These are phyloP conservation scores for Neckera pumila DNA, from an alignment of 225 moss, liverwort and hornwort species.

Conservation along the genomic window DNA sequence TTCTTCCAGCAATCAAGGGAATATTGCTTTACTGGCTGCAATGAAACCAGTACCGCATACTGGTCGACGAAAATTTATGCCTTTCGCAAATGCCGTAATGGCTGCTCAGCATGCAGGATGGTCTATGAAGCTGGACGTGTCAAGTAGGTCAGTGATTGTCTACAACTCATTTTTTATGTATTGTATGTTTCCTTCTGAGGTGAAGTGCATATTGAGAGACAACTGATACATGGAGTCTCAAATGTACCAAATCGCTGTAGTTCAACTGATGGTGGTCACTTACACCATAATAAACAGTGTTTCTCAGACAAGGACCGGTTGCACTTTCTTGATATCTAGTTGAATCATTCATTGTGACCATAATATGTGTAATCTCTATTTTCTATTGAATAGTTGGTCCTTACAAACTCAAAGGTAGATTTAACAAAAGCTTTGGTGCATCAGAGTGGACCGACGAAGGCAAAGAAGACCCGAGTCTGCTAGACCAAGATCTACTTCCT, in stretches of 20 bases:
- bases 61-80: constrained; percentile 60
- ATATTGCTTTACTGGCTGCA: constrained; percentile 45
- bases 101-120: constrained; percentile 91
- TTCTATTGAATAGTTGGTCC: not conserved
- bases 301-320: not conserved
- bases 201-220: not conserved
- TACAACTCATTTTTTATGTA: not conserved
- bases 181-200: not conserved
- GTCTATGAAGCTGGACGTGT: constrained; percentile 85
- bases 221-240: not conserved
- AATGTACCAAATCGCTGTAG: not conserved
- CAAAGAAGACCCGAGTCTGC: constrained; percentile 46
- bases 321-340: not conserved
- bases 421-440: not conserved
- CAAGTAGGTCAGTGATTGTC: constrained; percentile 40
- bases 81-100: constrained; percentile 80
- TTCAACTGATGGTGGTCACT: not conserved
- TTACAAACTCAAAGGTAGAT: not conserved
- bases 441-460: constrained; percentile 39
- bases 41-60: constrained; percentile 84
- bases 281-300: not conserved
- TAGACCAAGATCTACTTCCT: constrained; percentile 17
- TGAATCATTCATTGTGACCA: not conserved
- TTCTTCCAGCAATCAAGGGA: constrained; percentile 38
- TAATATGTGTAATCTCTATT: not conserved